Percentiles rank a stretch among this genome's conserved stretches.
Evolutionary conservation across 2,329 filamentous ascomycete genomes (phyloP).

Genomic region (Triangularia setosa): DNA sequence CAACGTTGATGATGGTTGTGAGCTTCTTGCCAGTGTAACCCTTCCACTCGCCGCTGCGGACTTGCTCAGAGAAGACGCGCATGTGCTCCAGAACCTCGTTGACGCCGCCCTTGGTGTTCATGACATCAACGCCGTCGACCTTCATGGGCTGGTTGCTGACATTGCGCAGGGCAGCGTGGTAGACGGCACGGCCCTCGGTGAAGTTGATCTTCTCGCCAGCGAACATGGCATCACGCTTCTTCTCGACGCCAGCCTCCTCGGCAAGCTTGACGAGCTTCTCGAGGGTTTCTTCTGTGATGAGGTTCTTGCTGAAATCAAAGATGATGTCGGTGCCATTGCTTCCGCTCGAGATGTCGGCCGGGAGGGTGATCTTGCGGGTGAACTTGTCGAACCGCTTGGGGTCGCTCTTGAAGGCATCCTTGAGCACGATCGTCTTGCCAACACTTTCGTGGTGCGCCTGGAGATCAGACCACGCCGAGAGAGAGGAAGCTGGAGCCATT

Average conservation of each 20-base stretch:
- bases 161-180: constrained; percentile 92
- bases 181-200: constrained; percentile 93
- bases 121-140: constrained; percentile 89
- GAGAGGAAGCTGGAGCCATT: constrained; percentile 81
- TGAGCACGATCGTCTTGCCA: constrained; percentile 86
- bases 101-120: constrained; percentile 82
- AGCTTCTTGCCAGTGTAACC: constrained; percentile 97
- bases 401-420: constrained; percentile 88
- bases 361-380: constrained; percentile 77
- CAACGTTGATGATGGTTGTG: constrained; percentile 93
- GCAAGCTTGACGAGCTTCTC: constrained; percentile 83
- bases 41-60: constrained; percentile 94
- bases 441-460: constrained; percentile 84
- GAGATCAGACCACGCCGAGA: constrained; percentile 84
- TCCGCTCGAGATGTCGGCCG: constrained; percentile 63
- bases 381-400: constrained; percentile 86
- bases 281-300: constrained; percentile 89
- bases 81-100: constrained; percentile 92
- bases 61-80: constrained; percentile 95
- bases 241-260: constrained; percentile 83
- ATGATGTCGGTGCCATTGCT: constrained; percentile 69
- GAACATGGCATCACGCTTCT: constrained; percentile 97
- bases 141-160: constrained; percentile 68
- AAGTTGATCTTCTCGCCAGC: constrained; percentile 98
- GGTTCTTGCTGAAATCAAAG: constrained; percentile 99